Evolutionary conservation across 1,284 basidiomycete species (phyloP).

Genomic region (Sanghuangporus baumii): DNA sequence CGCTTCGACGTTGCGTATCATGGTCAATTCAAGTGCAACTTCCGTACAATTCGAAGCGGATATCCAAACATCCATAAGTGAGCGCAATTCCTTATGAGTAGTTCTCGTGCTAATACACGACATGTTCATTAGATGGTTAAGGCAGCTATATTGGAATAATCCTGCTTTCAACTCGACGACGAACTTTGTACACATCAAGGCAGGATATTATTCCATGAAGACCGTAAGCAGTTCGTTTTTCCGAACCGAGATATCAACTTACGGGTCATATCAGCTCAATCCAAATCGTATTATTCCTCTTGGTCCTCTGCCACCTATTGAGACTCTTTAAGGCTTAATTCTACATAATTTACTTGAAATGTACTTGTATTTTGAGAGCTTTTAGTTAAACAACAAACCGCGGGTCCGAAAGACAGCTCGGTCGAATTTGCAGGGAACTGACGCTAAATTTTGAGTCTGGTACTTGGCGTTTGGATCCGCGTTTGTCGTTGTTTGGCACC

Average conservation of each 20-base stretch:
- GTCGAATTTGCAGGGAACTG: too few species aligned
- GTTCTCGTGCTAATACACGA: slow-evolving; percentile 5
- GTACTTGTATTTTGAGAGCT: too few species aligned
- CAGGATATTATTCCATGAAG: slow-evolving; percentile 70
- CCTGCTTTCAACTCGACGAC: slow-evolving; percentile 87
- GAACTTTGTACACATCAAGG: slow-evolving; percentile 85
- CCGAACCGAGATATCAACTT: neutral
- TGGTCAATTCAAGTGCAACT: slow-evolving; percentile 93
- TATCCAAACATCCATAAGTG: slow-evolving; percentile 71
- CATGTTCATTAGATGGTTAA: slow-evolving; percentile 60
- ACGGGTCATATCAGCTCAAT: slow-evolving; percentile 52
- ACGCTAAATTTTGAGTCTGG: too few species aligned
- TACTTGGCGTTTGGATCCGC: too few species aligned
- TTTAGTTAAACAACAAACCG: too few species aligned
- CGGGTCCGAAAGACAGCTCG: too few species aligned
- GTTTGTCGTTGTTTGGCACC: too few species aligned
- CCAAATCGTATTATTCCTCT: slow-evolving; percentile 46
- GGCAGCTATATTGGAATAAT: slow-evolving; percentile 88
- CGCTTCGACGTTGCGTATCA: slow-evolving; percentile 85
- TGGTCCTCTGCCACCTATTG: slow-evolving; percentile 39
- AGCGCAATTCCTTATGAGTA: slow-evolving; percentile 34
- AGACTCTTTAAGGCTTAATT: slow-evolving; percentile 26
- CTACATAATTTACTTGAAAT: too few species aligned
- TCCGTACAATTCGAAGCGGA: slow-evolving; percentile 69
- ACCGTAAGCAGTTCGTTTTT: slow-evolving; percentile 17